These are phyloP conservation scores for Trichophyton verrucosum DNA, from an alignment of 2,329 filamentous ascomycete genomes.

Conservation along the genomic window DNA sequence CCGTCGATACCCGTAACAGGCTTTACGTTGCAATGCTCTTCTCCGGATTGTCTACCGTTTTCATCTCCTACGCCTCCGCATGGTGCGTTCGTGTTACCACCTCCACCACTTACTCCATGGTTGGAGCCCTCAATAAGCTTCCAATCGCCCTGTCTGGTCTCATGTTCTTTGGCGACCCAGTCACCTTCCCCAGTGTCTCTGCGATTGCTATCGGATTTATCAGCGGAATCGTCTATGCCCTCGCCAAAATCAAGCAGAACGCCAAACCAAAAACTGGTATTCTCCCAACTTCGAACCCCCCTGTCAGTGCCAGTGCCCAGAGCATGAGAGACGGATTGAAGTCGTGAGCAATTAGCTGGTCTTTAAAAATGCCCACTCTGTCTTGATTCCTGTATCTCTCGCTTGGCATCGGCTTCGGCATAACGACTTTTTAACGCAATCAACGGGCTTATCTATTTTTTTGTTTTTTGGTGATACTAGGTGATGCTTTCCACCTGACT, in stretches of 20 bases:
- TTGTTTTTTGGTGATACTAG: not conserved
- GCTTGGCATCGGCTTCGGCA: not conserved
- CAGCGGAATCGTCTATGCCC: constrained; percentile 79
- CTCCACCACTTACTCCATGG: constrained; percentile 97
- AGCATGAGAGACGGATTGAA: constrained; percentile 81
- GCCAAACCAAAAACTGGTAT: constrained; percentile 52
- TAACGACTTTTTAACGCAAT: constrained; percentile 3
- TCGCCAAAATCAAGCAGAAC: constrained; percentile 73
- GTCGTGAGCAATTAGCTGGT: constrained; percentile 33
- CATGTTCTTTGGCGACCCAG: constrained; percentile 87
- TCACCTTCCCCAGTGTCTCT: constrained; percentile 81
- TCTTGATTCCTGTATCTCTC: not conserved
- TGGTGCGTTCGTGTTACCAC: constrained; percentile 98
- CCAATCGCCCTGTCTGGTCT: constrained; percentile 86
- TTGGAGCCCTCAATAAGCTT: constrained; percentile 94
- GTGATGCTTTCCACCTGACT: too few relatives aligned
- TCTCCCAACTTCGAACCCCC: constrained; percentile 54
- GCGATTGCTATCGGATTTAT: constrained; percentile 87
- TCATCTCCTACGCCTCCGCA: constrained; percentile 98
- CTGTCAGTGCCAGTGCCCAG: constrained; percentile 80
- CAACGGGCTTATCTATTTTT: not conserved
- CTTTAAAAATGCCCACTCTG: not conserved
- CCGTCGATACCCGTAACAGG: constrained; percentile 61
- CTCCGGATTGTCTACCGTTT: constrained; percentile 83
- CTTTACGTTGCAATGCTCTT: constrained; percentile 84